phyloP scores from a whole-genome alignment of 1,284 basidiomycete species.

The Vanrija humicola region DNA sequence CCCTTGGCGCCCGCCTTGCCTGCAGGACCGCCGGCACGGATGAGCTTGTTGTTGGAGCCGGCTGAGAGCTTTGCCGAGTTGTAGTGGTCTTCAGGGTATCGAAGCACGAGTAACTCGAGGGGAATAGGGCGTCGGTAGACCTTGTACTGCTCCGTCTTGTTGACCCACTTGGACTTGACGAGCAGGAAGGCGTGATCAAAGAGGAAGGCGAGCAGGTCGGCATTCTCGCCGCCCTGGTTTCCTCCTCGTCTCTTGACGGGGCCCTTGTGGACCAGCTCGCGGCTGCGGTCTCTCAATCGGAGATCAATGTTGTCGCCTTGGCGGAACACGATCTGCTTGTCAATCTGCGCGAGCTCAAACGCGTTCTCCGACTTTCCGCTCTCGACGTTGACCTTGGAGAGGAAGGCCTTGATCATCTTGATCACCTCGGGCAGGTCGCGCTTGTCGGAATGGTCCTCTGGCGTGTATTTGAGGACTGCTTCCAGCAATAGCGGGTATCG shows the following conservation, averaged over 20 bases:
- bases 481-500: conserved; percentile 91
- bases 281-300: conserved; percentile 75
- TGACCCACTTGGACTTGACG: conserved; percentile 81
- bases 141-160: conserved; percentile 82
- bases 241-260: conserved; percentile 81
- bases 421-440: conserved; percentile 72
- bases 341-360: conserved; percentile 85
- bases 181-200: conserved; percentile 97
- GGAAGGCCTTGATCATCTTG: conserved; percentile 73
- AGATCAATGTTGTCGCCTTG: conserved; percentile 84
- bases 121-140: conserved; percentile 96
- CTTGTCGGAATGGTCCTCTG: conserved; percentile 87
- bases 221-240: conserved; percentile 63
- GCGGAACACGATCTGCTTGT: conserved; percentile 80
- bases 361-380: conserved; percentile 88
- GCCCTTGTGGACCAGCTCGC: conserved; percentile 94
- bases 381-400: conserved; percentile 85
- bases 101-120: conserved; percentile 83
- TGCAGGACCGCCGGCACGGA: conserved; percentile 14
- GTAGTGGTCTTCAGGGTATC: conserved; percentile 68
- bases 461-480: conserved; percentile 88
- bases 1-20: conserved; percentile 7
- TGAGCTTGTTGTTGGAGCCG: conserved; percentile 48
- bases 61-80: conserved; percentile 43
- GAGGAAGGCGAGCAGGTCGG: conserved; percentile 88